Base-by-base conservation (phyloP, 495 filamentous ascomycete species). In the Penicillium cosmopolitanum region DNA sequence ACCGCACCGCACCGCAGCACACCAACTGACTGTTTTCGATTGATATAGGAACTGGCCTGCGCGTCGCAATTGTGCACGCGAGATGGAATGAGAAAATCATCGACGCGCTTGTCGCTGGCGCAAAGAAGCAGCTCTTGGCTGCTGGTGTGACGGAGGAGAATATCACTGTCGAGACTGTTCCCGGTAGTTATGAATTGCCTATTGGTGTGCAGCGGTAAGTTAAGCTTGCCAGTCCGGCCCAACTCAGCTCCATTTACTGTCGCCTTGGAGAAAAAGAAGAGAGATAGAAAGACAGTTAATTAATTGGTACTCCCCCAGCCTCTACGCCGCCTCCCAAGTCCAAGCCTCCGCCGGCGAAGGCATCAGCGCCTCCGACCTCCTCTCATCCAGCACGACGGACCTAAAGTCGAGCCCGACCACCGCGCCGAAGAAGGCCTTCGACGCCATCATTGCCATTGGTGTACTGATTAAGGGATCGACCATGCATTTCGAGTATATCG, bases 401-500 rank as follows among this genome's bases (percentile, higher is more conserved):
- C 36, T 38, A 13, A 38, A n/a, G 12, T 10, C 11, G 15, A 13
- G 5, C 11, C 5, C 36, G 12, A 38, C 76, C 0, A 81, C 76
- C 4, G 56, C 58, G 42, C 56, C 66, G 7, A 68, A 73, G 54
- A 80, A 82, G 16, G 86, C 91, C 9, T 97, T 97, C 70, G 92
- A 97, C 70, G 93, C 96, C 38, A 84, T 98, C 50, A 91, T 98
- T 58, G 93, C 95, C 55, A 93, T 98, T 63, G 95, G 95, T 50
- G 93, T 96, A 42, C 84, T 98, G 28, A 96, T 98, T 73, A 98
- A 98, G 79, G 95, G 95, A 63, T 90, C 96, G 70, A 98, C 95
- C 16, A 96, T 96, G 90, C 95, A 98, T 72, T 98, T 98, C 66
- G 93, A 98, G 74, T 97, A 97, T 72, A 97, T 97, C 58, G 81